Percentiles rank a stretch among this genome's conserved stretches.
Evolutionary conservation across 306 rosid species (phyloP).

Genomic region (Argentina anserina): DNA sequence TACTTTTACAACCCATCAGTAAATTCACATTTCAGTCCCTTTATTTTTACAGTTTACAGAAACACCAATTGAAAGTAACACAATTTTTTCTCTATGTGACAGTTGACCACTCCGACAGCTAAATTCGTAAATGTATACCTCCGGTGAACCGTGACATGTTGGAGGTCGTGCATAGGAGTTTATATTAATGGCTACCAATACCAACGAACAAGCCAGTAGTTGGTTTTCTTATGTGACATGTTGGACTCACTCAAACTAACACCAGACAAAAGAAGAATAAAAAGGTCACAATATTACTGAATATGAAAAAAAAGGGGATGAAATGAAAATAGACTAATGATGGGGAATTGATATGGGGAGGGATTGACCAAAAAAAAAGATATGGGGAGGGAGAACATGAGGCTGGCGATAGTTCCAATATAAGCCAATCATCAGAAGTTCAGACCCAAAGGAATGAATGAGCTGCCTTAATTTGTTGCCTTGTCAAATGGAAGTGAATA

Average conservation of each 20-base stretch:
- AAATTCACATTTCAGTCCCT: too few species aligned
- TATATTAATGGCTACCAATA: background rate
- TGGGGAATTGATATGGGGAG: background rate
- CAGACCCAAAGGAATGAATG: constrained; percentile 17
- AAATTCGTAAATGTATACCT: background rate
- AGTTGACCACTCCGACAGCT: too few species aligned
- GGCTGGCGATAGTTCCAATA: constrained; percentile 51
- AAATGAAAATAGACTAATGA: background rate
- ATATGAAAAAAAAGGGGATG: background rate
- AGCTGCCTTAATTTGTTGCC: constrained; percentile 8
- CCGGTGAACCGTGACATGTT: background rate
- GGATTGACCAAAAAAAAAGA: too few species aligned
- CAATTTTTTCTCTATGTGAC: background rate
- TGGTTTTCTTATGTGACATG: too few species aligned
- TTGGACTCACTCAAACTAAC: background rate
- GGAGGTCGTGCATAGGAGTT: background rate
- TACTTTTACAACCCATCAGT: too few species aligned
- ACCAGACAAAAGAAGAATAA: background rate
- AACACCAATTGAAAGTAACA: background rate
- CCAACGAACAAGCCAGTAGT: background rate
- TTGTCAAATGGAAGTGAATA: background rate
- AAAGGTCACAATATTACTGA: background rate
- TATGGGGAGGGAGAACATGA: too few species aligned
- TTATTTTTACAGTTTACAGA: background rate
- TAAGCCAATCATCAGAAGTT: constrained; percentile 36